Evolutionary conservation across 768 basidiomycete species (phyloP), one percentile per base, ranked within the genome.

Genomic region (Tulasnella calospora): DNA sequence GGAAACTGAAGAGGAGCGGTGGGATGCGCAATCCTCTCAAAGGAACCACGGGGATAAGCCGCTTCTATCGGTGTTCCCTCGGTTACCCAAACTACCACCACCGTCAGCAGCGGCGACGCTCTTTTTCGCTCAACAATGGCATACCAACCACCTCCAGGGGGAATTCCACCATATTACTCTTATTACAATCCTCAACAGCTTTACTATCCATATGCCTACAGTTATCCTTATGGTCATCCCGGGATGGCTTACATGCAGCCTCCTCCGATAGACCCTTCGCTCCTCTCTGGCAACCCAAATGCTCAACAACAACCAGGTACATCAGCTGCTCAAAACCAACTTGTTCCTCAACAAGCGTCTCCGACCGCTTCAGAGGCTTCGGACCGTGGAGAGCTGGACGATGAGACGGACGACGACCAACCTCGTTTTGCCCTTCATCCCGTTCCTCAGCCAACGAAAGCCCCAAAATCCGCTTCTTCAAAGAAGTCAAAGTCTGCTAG

Each of bases 391-490:
- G 61, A 35, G n/a, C 36, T 40, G 33, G 77, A 72, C 19, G 77
- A 78, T 46, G 77, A 78, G 41, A 69, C 71, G 27, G 77, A 78
- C 69, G 77, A 78, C 19, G 77, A 72, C 35, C 69, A 70, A 2
- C 40, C 71, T 15, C 77, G 77, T n/a, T 78, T 78, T 55, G 70
- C 77, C 9, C 77, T 78, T 46, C 77, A 78, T 51, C 77, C 77
- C 4, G 77, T 78, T 17, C 70, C 77, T 27, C 41, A 72, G 13
- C 77, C 77, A 38, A 0, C 69, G 2, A 30, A 44, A 13, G 3
- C 27, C 6, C 46, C 74, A 0, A 67, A 67, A 35, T 27, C 30
- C 1, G 33, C 61, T 35, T 30, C 27, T 30, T 30, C 30, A 3
- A 67, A 67, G 27, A 67, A 67, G 30, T 30, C 30, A 7, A 35